These are phyloP conservation scores for Saksenaea oblongispora DNA, from an alignment of 371 early-diverging fungal species.

Conservation along the genomic window DNA sequence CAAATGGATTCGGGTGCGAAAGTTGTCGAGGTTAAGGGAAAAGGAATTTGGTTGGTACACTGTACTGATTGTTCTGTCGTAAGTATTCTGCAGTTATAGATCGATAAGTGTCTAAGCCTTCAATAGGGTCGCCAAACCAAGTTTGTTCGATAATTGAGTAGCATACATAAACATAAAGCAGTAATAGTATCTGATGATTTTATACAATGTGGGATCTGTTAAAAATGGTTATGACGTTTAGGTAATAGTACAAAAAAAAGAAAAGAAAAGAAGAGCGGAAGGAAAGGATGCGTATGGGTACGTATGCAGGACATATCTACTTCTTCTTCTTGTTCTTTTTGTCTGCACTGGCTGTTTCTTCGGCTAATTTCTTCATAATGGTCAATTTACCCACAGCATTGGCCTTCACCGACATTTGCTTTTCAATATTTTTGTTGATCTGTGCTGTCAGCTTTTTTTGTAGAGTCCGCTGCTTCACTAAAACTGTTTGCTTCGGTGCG, in stretches of 20 bases:
- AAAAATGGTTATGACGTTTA: background rate
- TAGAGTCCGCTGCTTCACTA: conserved; percentile 56
- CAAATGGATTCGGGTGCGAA: conserved; percentile 61
- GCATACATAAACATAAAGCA: background rate
- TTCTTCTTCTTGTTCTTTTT: conserved; percentile 23
- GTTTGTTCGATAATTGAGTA: background rate
- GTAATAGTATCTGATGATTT: background rate
- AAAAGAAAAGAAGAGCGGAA: background rate
- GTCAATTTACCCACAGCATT: conserved; percentile 72
- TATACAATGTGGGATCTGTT: background rate
- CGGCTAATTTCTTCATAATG: conserved; percentile 67
- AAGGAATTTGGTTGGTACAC: conserved; percentile 37
- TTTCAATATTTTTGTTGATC: conserved; percentile 67
- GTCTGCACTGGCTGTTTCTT: conserved; percentile 37
- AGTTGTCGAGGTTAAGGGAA: conserved; percentile 33
- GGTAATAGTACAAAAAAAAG: background rate
- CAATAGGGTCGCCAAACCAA: background rate
- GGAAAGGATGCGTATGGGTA: background rate
- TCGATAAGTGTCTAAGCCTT: background rate
- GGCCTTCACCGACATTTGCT: conserved; percentile 68
- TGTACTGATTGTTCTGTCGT: conserved; percentile 48
- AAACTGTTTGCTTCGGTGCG: conserved; percentile 59
- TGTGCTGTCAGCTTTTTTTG: conserved; percentile 64
- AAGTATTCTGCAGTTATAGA: conserved; percentile 20
- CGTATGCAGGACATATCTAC: background rate